A percentile compares a stretch with the other conserved stretches of the same genome.
These are phyloP conservation scores for Saitoella complicata DNA, from an alignment of 805 yeast species.

Conservation along the genomic window DNA sequence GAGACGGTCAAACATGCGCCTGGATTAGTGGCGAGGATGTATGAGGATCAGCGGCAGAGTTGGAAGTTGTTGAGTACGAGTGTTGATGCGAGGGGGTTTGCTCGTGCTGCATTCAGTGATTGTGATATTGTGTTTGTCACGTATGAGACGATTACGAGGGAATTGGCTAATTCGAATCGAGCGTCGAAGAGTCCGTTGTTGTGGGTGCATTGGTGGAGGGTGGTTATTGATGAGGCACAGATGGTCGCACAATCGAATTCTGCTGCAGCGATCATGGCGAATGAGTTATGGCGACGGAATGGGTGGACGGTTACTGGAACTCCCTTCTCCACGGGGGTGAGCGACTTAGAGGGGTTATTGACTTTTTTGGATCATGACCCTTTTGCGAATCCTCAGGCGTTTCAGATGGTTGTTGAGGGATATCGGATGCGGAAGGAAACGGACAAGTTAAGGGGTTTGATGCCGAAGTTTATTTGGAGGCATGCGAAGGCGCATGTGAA, in stretches of 20 bases:
- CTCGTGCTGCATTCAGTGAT: constrained; percentile 26
- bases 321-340: constrained; percentile 31
- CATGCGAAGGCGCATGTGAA: too few species aligned
- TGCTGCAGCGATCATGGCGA: constrained; percentile 65
- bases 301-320: constrained; percentile 98
- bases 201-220: constrained; percentile 73
- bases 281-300: constrained; percentile 66
- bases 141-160: constrained; percentile 52
- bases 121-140: constrained; percentile 73
- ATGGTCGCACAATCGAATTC: constrained; percentile 65
- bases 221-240: constrained; percentile 86
- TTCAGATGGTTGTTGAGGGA: too few species aligned
- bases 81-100: too few species aligned
- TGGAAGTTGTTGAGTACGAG: constrained; percentile 28
- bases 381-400: too few species aligned
- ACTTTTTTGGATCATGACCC: too few species aligned
- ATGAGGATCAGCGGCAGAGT: constrained; percentile 20
- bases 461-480: too few species aligned
- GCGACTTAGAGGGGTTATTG: too few species aligned
- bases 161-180: constrained; percentile 66
- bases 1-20: constrained; percentile 54
- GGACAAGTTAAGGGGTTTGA: too few species aligned
- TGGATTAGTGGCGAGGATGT: constrained; percentile 40
- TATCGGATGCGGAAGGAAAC: too few species aligned
- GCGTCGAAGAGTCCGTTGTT: constrained; percentile 58